These are phyloP conservation scores for Corymbia calophylla DNA, from an alignment of 441 rosid genomes.

Conservation along the genomic window DNA sequence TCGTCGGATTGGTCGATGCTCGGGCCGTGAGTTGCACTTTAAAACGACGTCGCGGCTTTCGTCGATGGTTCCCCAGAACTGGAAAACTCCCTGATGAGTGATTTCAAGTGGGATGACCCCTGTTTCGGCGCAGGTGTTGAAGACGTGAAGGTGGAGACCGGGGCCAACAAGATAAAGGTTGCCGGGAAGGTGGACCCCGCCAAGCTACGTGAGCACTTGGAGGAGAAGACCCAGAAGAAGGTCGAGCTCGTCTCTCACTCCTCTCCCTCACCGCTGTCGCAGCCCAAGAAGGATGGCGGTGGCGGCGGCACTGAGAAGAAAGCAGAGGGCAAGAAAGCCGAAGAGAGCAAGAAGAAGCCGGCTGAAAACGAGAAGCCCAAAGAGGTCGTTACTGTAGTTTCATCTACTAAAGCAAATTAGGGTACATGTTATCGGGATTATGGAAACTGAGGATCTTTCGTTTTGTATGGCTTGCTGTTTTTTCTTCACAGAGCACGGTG, in stretches of 20 bases:
- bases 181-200: slow-evolving; percentile 5
- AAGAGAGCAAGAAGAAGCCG: not conserved
- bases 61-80: not conserved
- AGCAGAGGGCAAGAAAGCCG: not conserved
- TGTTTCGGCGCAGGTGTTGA: slow-evolving; percentile 1
- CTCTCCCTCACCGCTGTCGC: not conserved
- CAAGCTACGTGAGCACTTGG: not conserved
- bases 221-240: not conserved
- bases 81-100: not conserved
- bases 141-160: not conserved
- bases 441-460: not conserved
- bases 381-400: not conserved
- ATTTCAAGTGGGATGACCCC: not conserved
- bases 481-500: not conserved
- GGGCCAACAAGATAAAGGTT: not conserved
- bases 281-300: not conserved
- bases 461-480: not conserved
- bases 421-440: not conserved
- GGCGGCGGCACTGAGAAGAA: slow-evolving; percentile 1
- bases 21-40: not conserved
- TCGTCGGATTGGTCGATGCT: not conserved
- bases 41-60: not conserved
- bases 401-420: not conserved
- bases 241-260: slow-evolving; percentile 2
- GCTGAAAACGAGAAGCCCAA: not conserved